Base-by-base conservation (phyloP, 495 filamentous ascomycete species). In the Friedmanniomyces endolithicus region DNA sequence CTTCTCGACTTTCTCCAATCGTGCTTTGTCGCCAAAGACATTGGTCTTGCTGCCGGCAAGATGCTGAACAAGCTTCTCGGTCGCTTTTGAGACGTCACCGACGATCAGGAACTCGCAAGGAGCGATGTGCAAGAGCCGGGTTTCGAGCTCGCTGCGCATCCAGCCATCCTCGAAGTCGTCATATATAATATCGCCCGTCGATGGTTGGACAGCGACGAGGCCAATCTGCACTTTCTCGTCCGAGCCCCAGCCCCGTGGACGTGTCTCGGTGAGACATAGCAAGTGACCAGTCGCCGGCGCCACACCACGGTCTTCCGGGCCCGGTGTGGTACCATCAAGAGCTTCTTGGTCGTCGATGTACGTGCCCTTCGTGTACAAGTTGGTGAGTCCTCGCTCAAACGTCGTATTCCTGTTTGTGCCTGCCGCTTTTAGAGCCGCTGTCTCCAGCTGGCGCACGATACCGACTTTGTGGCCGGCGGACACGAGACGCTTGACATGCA, bases 161-260 rank as follows among this genome's bases (percentile, higher is more conserved):
- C 97, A 99, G 1, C 94, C 88, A 63, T 99, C 92, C 61, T 96
- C 88, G 60, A 99, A 99, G 41, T 86, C 82, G 65, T 99, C 92
- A 60, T 96, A 92, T 53, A 97, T 87, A 55, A 99, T 86, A 63
- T 97, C 92, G 43, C 92, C 92, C 0, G 94, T 97, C 0, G 87
- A 85, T 22, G 92, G 92, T 60, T 99, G 92, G 1, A 99, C 92
- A 23, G 94, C 92, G 11, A 99, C 77, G 54, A 99, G 81, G 1
- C 94, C 92, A 11, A 97, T 82, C 54, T 94, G 81, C 1, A 95
- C 90, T 60, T 85, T 94, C 67, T 99, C 92, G 65, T 96, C 92
- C 20, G 86, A 88, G 11, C 88, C 88, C 69, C 74, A 84, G 4
- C 90, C 90, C 65, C 89, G 90, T 4, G 85, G 79, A 47, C 85